These are phyloP conservation scores for Novakomyces olei DNA, from an alignment of 805 yeast species.

Conservation along the genomic window DNA sequence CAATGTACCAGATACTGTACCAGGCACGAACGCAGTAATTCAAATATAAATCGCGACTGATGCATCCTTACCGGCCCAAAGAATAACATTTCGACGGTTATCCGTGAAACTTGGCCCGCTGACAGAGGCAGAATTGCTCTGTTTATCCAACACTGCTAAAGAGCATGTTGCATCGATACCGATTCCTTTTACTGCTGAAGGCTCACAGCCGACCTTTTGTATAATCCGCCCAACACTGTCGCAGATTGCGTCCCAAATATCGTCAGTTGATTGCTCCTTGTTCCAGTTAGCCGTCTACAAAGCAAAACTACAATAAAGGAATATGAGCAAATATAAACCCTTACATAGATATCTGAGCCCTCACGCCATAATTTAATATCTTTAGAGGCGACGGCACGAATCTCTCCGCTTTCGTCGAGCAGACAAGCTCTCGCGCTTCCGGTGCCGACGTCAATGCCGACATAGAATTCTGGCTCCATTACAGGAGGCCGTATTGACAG, in stretches of 20 bases:
- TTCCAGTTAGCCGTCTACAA: too few species aligned
- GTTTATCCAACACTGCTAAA: slow-evolving; percentile 52
- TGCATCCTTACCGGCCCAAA: too few species aligned
- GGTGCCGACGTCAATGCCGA: slow-evolving; percentile 80
- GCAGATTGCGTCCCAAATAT: slow-evolving; percentile 76
- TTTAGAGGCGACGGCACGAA: slow-evolving; percentile 50
- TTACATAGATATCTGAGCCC: too few species aligned
- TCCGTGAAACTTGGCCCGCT: slow-evolving; percentile 57
- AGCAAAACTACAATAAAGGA: too few species aligned
- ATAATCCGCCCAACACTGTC: slow-evolving; percentile 58
- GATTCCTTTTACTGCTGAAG: slow-evolving; percentile 50
- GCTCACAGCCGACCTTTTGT: slow-evolving; percentile 51
- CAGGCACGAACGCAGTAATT: too few species aligned
- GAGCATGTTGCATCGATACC: slow-evolving; percentile 98
- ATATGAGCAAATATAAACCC: too few species aligned
- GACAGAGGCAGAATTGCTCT: slow-evolving; percentile 52
- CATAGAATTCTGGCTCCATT: not conserved
- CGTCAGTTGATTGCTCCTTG: slow-evolving; percentile 62
- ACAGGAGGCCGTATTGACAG: too few species aligned
- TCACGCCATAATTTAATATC: slow-evolving; percentile 45
- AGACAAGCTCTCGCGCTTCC: slow-evolving; percentile 93
- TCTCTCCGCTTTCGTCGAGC: slow-evolving; percentile 63
- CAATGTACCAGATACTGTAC: too few species aligned
- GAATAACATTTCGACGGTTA: slow-evolving; percentile 53
- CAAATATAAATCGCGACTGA: too few species aligned